A percentile compares a stretch with the other conserved stretches of the same genome.
Evolutionary conservation across 441 rosid genomes (phyloP).

Genomic region (Brassica hybrid): DNA sequence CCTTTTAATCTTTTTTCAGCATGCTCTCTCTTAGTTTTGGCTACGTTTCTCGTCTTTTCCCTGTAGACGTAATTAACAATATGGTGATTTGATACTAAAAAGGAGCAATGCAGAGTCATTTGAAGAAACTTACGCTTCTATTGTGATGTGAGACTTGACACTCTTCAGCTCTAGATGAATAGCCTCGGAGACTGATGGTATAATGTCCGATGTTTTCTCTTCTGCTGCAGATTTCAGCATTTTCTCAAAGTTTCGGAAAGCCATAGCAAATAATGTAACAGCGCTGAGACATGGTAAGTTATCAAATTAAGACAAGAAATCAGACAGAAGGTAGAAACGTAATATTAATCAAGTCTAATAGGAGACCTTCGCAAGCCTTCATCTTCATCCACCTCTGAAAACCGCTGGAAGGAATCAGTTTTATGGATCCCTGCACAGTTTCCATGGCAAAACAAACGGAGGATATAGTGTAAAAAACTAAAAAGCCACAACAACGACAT

Average conservation of each 20-base stretch:
- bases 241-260: slow-evolving; percentile 66
- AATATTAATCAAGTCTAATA: slow-evolving; percentile 9
- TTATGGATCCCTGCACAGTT: slow-evolving; percentile 51
- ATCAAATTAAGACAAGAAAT: slow-evolving; percentile 36
- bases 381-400: slow-evolving; percentile 57
- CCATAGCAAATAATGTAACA: slow-evolving; percentile 58
- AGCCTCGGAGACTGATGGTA: slow-evolving; percentile 72
- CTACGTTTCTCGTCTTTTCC: slow-evolving; percentile 56
- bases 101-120: slow-evolving; percentile 25
- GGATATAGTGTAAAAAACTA: slow-evolving; percentile 10
- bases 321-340: slow-evolving; percentile 32
- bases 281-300: slow-evolving; percentile 64
- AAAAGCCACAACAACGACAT: slow-evolving; percentile 5
- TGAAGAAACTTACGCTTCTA: slow-evolving; percentile 64
- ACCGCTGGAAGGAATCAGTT: slow-evolving; percentile 52
- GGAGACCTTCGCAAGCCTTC: slow-evolving; percentile 72
- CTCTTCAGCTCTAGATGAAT: slow-evolving; percentile 63
- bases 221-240: slow-evolving; percentile 68
- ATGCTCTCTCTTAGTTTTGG: slow-evolving; percentile 70
- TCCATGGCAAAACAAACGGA: slow-evolving; percentile 30
- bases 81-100: too few species aligned
- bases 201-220: slow-evolving; percentile 77
- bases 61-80: slow-evolving; percentile 44
- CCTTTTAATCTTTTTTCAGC: too few species aligned
- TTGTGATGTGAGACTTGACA: slow-evolving; percentile 69